Evolutionary conservation across 2,329 filamentous ascomycete genomes (phyloP), one percentile per base, ranked within the genome.

Genomic region (Orbilia ellipsospora): DNA sequence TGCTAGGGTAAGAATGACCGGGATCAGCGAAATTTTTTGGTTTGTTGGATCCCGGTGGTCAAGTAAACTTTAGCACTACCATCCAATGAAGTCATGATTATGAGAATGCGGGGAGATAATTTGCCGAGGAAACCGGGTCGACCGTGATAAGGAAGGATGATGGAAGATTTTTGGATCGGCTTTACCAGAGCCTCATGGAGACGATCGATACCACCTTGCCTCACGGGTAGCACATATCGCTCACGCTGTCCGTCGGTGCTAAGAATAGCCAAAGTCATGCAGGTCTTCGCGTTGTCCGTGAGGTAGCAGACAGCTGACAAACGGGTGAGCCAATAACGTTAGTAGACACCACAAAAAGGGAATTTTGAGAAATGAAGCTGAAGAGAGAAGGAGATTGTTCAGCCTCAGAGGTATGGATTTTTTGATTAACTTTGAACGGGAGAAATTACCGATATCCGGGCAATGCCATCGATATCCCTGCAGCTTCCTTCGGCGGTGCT

Each of bases 161-260:
- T 66, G 50, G 62, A 60, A 74, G 59, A 45, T 54, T 42, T 56
- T 42, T 56, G 31, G 56, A 65, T 66, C 70, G 62, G 57, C 63
- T 42, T 23, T 40, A 45, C 62, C 62, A 74, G 70, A 74, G 70
- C 63, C 70, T 74, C 70, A 60, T 45, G 44, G 55, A 62, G 62
- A 67, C 62, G 69, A 73, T 73, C 62, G 63, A 74, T 74, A 64
- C 70, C 55, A 74, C 70, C 62, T 48, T 73, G 62, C 31, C 44
- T 48, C 2, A 3, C 36, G 62, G 70, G 57, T 62, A 62, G 15
- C 69, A 67, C 51, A 40, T 54, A 36, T 36, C 31, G 28, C 28
- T 16, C 28, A 31, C 50, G 16, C 20, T 55, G 40, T 45, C 44
- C 36, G 52, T 67, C 45, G 63, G 15, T 74, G 62, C 70, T 74